Evolutionary conservation across 345 rosid genomes (phyloP).

Genomic region (Eucalyptus dawsonii): DNA sequence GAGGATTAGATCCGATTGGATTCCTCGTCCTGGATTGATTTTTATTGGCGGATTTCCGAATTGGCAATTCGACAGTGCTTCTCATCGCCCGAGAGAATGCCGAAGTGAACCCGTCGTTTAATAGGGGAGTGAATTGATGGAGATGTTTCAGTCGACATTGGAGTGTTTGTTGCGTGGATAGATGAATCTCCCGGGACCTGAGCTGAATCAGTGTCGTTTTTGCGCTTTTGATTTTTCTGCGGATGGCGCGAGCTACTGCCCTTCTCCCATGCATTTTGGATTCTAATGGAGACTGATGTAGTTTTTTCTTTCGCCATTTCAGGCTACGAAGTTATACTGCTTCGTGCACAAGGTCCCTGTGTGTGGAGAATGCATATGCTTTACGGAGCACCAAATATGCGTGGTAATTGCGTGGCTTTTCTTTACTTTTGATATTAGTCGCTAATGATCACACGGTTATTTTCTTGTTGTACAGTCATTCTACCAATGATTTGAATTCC

Average conservation of each 20-base stretch:
- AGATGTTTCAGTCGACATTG: background rate
- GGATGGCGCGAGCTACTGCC: background rate
- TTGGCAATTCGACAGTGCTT: background rate
- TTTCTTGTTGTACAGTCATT: background rate
- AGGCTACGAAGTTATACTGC: constrained; percentile 97
- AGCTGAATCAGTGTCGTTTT: background rate
- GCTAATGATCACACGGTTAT: background rate
- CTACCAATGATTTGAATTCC: background rate
- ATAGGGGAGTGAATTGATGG: background rate
- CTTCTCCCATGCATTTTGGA: background rate
- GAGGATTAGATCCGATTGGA: background rate
- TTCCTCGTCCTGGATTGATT: background rate
- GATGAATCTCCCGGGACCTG: background rate
- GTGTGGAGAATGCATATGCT: constrained; percentile 95
- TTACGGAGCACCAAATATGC: constrained; percentile 89
- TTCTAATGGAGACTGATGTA: background rate
- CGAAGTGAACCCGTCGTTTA: background rate
- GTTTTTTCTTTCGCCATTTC: background rate
- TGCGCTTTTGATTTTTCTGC: background rate
- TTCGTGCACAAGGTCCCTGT: constrained; percentile 98
- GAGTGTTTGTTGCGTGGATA: background rate
- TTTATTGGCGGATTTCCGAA: background rate
- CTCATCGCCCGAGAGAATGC: background rate
- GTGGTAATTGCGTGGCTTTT: constrained; percentile 38
- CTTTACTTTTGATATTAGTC: background rate